Evolutionary conservation across 352 stramenopile genomes (phyloP).

Genomic region (Halophytophthora batemanensis): DNA sequence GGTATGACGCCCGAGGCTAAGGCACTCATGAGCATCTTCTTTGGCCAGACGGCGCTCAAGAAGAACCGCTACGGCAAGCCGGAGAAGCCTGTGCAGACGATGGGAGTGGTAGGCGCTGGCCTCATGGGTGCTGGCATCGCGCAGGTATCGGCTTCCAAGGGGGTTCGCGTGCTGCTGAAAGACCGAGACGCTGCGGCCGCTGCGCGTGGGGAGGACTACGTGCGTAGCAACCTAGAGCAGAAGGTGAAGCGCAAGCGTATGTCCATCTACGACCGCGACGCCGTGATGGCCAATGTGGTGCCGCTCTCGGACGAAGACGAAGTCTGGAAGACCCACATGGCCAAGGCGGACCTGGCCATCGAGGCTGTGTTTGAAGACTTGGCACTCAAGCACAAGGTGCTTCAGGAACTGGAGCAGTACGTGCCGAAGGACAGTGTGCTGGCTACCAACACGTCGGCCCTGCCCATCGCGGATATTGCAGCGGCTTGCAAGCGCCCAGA

Average conservation of each 20-base stretch:
- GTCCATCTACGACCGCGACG: slow-evolving; percentile 88
- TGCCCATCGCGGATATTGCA: slow-evolving; percentile 96
- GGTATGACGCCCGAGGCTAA: slow-evolving; percentile 94
- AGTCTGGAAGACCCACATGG: slow-evolving; percentile 92
- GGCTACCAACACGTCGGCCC: slow-evolving; percentile 97
- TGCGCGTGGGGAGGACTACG: slow-evolving; percentile 88
- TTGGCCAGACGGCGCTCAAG: slow-evolving; percentile 96
- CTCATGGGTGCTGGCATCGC: slow-evolving; percentile 98
- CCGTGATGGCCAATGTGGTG: slow-evolving; percentile 89
- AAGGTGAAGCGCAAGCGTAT: slow-evolving; percentile 95
- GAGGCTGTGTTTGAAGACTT: slow-evolving; percentile 99
- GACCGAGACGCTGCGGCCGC: slow-evolving; percentile 90
- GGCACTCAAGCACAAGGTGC: slow-evolving; percentile 94
- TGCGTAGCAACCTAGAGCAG: slow-evolving; percentile 93
- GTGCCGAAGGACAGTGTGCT: slow-evolving; percentile 94
- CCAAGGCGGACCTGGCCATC: slow-evolving; percentile 94
- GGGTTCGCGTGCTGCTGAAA: slow-evolving; percentile 95
- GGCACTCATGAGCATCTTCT: slow-evolving; percentile 97
- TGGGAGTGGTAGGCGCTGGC: slow-evolving; percentile 96
- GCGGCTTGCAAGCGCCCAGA: slow-evolving; percentile 76
- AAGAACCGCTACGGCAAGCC: slow-evolving; percentile 95
- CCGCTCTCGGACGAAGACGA: slow-evolving; percentile 92
- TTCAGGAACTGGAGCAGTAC: slow-evolving; percentile 92
- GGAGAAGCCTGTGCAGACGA: slow-evolving; percentile 84
- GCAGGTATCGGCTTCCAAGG: slow-evolving; percentile 94